Percentiles rank a stretch among this genome's conserved stretches.
Evolutionary conservation across 345 rosid species (phyloP).

Genomic region (Sapria himalayana): DNA sequence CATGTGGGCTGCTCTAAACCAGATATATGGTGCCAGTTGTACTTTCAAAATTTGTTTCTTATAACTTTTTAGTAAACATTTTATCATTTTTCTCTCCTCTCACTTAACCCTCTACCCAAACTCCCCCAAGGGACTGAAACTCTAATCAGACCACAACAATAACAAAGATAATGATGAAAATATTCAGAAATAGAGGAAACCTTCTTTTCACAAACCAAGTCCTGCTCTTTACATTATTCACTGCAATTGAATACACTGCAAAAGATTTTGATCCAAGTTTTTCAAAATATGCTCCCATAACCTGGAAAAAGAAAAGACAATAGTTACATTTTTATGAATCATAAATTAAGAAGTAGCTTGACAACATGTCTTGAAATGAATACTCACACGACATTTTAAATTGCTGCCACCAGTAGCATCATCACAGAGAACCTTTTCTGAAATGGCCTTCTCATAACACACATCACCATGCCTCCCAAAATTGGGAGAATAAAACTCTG

Average conservation of each 20-base stretch:
- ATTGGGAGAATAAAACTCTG: constrained; percentile 56
- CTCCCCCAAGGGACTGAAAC: too few species aligned
- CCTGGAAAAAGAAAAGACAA: constrained; percentile 26
- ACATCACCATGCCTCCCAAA: constrained; percentile 20
- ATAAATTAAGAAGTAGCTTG: constrained; percentile 9
- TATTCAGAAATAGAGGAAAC: constrained; percentile 18
- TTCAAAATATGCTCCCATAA: constrained; percentile 89
- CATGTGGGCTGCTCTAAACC: too few species aligned
- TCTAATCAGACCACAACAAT: too few species aligned
- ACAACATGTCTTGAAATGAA: constrained; percentile 8
- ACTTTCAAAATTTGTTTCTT: too few species aligned
- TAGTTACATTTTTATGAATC: neutral
- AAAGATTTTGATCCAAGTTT: constrained; percentile 80
- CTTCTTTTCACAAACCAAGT: constrained; percentile 97
- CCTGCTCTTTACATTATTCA: constrained; percentile 57
- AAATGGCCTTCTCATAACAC: constrained; percentile 13
- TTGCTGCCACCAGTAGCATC: constrained; percentile 34
- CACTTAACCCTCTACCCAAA: too few species aligned
- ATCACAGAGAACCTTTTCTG: constrained; percentile 18
- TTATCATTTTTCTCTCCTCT: too few species aligned
- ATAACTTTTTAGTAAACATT: too few species aligned
- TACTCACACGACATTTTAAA: constrained; percentile 67
- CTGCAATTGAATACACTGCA: constrained; percentile 97
- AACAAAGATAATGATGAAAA: too few species aligned
- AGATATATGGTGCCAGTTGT: too few species aligned